Percentiles rank a stretch among this genome's conserved stretches.
Evolutionary conservation across 2,329 filamentous ascomycete genomes (phyloP).

Genomic region (Penicillium sp.): DNA sequence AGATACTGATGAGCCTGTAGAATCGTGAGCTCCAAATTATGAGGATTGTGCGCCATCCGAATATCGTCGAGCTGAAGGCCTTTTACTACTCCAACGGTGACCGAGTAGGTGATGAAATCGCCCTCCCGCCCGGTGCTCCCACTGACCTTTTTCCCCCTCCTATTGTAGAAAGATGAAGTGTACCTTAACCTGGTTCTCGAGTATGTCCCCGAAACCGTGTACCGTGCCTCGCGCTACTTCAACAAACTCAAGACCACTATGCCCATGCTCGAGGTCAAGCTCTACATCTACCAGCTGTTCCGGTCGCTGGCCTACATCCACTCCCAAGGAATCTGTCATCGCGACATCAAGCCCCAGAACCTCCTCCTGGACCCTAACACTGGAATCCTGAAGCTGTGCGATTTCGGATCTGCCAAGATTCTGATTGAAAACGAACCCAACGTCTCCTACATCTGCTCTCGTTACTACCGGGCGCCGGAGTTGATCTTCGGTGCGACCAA

Average conservation of each 20-base stretch:
- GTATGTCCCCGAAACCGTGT: conserved; percentile 97
- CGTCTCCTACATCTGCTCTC: conserved; percentile 98
- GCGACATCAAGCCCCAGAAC: conserved; percentile 99
- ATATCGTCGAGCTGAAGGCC: conserved; percentile 97
- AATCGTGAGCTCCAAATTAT: conserved; percentile 99
- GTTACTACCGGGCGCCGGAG: conserved; percentile 97
- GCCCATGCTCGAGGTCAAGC: conserved; percentile 97
- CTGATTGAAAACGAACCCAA: conserved; percentile 98
- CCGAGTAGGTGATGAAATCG: conserved; percentile 61
- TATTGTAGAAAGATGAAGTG: conserved; percentile 84
- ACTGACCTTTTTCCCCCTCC: conserved; percentile 6
- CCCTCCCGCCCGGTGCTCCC: not conserved
- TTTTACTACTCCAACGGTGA: conserved; percentile 99
- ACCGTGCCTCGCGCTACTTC: conserved; percentile 96
- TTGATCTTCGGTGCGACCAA: conserved; percentile 98
- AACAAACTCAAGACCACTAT: conserved; percentile 99
- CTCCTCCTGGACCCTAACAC: conserved; percentile 87
- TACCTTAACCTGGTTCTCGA: conserved; percentile 98
- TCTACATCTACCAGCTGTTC: conserved; percentile 99
- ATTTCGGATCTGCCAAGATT: conserved; percentile 99
- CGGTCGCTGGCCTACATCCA: conserved; percentile 97
- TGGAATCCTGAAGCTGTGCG: conserved; percentile 93
- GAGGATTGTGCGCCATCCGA: conserved; percentile 97
- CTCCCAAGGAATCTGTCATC: conserved; percentile 97
- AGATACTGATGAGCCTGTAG: conserved; percentile 54